Evolutionary conservation across 1,284 basidiomycete species (phyloP).

Genomic region (Moesziomyces sp.): DNA sequence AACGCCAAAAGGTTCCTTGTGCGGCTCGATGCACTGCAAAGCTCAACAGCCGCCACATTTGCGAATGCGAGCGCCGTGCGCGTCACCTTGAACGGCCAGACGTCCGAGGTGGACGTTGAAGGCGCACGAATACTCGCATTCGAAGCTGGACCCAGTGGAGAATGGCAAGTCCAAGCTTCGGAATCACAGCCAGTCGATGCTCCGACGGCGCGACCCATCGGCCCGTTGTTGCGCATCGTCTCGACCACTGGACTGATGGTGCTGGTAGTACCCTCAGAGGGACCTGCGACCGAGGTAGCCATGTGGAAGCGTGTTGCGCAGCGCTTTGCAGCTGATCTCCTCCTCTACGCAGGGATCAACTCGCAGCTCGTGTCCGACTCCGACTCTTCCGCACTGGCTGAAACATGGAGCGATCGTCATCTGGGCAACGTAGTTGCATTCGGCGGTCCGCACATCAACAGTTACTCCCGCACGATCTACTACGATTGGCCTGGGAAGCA

Average conservation of each 20-base stretch:
- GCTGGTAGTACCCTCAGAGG: conserved; percentile 28
- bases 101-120: neutral
- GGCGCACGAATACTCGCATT: conserved; percentile 3
- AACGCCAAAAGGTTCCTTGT: conserved; percentile 20
- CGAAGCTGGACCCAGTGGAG: neutral
- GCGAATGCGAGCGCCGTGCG: conserved; percentile 3
- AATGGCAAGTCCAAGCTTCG: conserved; percentile 1
- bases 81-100: conserved; percentile 5
- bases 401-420: neutral
- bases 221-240: conserved; percentile 36
- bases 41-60: neutral
- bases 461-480: conserved; percentile 13
- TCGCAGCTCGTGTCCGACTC: conserved; percentile 38
- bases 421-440: conserved; percentile 35
- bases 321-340: conserved; percentile 36
- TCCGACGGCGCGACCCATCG: conserved; percentile 20
- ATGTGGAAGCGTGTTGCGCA: conserved; percentile 25
- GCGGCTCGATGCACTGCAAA: conserved; percentile 5
- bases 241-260: conserved; percentile 27
- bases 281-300: conserved; percentile 2
- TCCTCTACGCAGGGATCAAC: conserved; percentile 43
- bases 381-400: conserved; percentile 2
- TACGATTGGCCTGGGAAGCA: conserved; percentile 12
- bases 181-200: neutral
- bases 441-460: conserved; percentile 42